A percentile compares a stretch with the other conserved stretches of the same genome.
phyloP scores from a whole-genome alignment of 2,329 filamentous ascomycete genomes.

The Penicillium sp. region DNA sequence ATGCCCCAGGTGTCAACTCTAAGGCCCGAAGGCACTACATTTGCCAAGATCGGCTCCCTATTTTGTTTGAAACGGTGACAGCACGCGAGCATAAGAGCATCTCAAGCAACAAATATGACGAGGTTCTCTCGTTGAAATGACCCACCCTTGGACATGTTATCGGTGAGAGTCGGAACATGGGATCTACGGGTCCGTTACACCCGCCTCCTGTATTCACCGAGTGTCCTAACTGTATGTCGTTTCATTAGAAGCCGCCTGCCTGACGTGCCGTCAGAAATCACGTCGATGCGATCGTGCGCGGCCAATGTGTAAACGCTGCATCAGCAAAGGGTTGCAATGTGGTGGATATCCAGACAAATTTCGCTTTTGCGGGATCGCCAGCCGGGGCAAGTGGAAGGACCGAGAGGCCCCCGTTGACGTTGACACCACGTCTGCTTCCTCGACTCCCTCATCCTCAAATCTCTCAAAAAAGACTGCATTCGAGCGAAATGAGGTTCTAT shows the following conservation, averaged over 20 bases:
- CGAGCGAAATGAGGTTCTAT: not conserved
- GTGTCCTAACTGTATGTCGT: not conserved
- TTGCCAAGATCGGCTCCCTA: not conserved
- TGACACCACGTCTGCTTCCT: not conserved
- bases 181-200: not conserved
- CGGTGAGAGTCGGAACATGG: not conserved
- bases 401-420: conserved; percentile 19
- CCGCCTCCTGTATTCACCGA: not conserved
- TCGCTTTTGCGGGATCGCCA: conserved; percentile 34
- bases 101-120: not conserved
- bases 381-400: conserved; percentile 35
- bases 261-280: conserved; percentile 38
- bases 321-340: conserved; percentile 34
- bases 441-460: not conserved
- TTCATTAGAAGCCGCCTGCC: conserved; percentile 32
- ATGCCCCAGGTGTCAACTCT: not conserved
- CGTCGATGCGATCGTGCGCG: conserved; percentile 35
- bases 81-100: not conserved
- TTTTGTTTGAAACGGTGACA: not conserved
- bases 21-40: not conserved
- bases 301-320: conserved; percentile 34
- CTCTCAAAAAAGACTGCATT: not conserved
- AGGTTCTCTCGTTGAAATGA: not conserved
- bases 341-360: conserved; percentile 37
- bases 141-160: not conserved